Evolutionary conservation across 805 yeast genomes (phyloP), one percentile per base, ranked within the genome.

Genomic region (Cyberlindnera maritima): DNA sequence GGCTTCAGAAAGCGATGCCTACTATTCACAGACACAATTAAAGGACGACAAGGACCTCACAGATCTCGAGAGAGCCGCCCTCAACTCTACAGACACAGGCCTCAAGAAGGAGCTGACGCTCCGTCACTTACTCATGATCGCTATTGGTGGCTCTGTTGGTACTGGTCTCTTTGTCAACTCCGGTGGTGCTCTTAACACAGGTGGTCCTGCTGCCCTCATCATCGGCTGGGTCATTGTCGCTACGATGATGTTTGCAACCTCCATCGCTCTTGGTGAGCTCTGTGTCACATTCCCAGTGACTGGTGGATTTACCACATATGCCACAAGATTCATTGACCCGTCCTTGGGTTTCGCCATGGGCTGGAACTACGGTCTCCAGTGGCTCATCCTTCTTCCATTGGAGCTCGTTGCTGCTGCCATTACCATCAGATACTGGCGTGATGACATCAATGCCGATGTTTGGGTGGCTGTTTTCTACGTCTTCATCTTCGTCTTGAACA

Each of bases 51-150:
- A 50, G n/a, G 49, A 52, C 12, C 52, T 60, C 19, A 66, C 69
- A 4, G 76, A 71, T 35, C 46, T 70, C 12, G 74, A 72, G 47
- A 64, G 61, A 33, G 73, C 72, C 21, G 61, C 61, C 4, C 29
- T 54, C 28, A 70, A 69, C 52, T 57, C 72, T 3, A 63, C 67
- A 28, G 67, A 73, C 10, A 66, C 77, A 7, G 29, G 65, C 56
- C 47, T 69, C 71, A 58, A 59, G 38, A 55, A 57, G 41, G 50
- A 55, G 18, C 48, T 59, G n/a, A 42, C 52, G 1, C 47, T 71
- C 8, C 74, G 91, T 60, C 92, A 87, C 62, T 66, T 87, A 55
- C 81, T 83, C 50, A 82, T 85, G 88, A 87, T 87, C 67, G 83
- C 88, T 33, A 74, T 83, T 45, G 89, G 87, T 51, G 87, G 88